Evolutionary conservation across 495 filamentous ascomycete genomes (phyloP), one percentile per base, ranked within the genome.

Genomic region (Aspergillus sparsus): DNA sequence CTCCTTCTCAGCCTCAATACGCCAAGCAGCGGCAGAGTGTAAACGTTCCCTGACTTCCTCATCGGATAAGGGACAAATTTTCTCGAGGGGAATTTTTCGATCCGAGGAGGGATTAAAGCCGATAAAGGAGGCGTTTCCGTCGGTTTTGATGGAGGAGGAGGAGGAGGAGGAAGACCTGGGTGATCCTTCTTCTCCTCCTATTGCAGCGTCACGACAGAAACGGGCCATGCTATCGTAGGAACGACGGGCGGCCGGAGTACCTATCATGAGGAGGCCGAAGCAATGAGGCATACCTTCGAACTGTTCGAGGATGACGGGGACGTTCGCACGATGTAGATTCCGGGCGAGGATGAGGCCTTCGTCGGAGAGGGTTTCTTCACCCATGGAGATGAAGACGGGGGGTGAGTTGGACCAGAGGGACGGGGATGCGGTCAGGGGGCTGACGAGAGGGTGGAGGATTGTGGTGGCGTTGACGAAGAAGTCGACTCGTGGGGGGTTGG

Each of bases 201-300:
- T 72, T 0, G 85, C 73, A 13, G 67, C 71, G 53, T 75, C 69
- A 1, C 55, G 62, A 55, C 74, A 77, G 65, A 94, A 96, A 34
- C 68, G 73, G 0, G 82, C 76, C 74, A 85, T 82, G 16, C 80
- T 71, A 8, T 82, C 70, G 47, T 87, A 80, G 64, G 84, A 88
- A 47, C 77, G 70, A 56, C 71, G 73, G 2, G 79, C 66, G 6
- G 76, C 81, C 0, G 72, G 54, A 1, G 83, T 64, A n/a, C 65
- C 68, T n/a, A 77, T 71, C 57, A 96, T 72, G 0, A 95, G 50
- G 61, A 87, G 64, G 0, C 80, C 85, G 68, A 95, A 96, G 59
- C 88, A 90, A 68, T 98, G 93, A 46, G 93, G 92, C 91, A 96
- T 95, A 1, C 86, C 88, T 71, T 93, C 89, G 64, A 85, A 96